These are phyloP conservation scores for Amanita molliuscula DNA, from an alignment of 768 basidiomycete species.

Conservation along the genomic window DNA sequence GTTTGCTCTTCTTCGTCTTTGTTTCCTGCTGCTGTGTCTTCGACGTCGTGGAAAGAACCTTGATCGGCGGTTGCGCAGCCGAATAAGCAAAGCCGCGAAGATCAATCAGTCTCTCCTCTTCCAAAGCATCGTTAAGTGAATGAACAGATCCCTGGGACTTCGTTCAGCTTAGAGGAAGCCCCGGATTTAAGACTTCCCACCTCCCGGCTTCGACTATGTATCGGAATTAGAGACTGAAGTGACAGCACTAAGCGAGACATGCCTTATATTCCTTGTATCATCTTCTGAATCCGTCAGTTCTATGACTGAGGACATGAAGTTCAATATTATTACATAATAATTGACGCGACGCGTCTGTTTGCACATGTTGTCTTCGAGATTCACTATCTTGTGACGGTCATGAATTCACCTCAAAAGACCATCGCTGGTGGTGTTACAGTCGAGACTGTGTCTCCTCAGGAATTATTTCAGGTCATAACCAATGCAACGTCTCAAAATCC, in stretches of 20 bases:
- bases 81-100: conserved; percentile 1
- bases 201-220: background rate
- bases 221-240: background rate
- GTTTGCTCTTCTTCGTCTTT: conserved; percentile 8
- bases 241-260: background rate
- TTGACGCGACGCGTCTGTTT: conserved; percentile 7
- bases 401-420: background rate
- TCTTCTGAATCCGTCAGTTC: conserved; percentile 15
- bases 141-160: background rate
- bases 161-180: background rate
- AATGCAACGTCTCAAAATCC: conserved; percentile 71
- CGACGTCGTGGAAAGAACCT: background rate
- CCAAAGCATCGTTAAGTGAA: background rate
- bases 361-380: background rate
- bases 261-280: background rate
- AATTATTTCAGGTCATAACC: conserved; percentile 55
- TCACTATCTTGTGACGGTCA: background rate
- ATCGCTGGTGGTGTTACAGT: background rate
- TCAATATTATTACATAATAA: background rate
- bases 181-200: background rate
- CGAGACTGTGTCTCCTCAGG: conserved; percentile 20
- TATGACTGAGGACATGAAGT: conserved; percentile 8
- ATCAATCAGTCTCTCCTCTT: background rate
- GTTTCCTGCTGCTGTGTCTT: background rate
- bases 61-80: background rate